phyloP scores from a whole-genome alignment of 2,329 filamentous ascomycete species.

The Penicillium sp. region DNA sequence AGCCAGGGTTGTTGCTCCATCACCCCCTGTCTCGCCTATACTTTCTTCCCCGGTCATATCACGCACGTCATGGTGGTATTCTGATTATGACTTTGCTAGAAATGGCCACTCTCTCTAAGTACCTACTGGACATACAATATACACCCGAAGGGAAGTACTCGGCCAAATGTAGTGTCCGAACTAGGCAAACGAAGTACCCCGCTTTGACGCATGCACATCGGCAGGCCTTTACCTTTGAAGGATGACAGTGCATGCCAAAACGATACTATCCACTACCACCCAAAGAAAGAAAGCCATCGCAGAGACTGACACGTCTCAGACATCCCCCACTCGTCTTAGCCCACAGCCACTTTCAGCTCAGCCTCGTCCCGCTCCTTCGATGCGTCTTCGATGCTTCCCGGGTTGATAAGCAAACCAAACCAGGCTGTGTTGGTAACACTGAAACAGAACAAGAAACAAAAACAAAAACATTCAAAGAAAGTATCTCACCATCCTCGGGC shows the following conservation, averaged over 20 bases:
- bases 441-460: slow-evolving; percentile 1
- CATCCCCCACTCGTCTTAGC: slow-evolving; percentile 9
- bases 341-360: slow-evolving; percentile 16
- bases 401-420: background rate
- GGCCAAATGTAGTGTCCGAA: background rate
- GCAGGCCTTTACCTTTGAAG: background rate
- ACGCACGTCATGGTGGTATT: background rate
- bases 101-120: background rate
- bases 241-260: background rate
- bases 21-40: background rate
- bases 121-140: background rate
- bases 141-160: background rate
- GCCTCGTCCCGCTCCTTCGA: slow-evolving; percentile 25
- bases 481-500: slow-evolving; percentile 17
- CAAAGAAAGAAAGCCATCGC: background rate
- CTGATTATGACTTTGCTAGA: background rate
- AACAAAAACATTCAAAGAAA: slow-evolving; percentile 6
- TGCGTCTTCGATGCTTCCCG: slow-evolving; percentile 30
- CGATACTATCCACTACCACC: background rate
- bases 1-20: background rate
- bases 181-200: background rate
- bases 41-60: background rate
- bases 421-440: background rate
- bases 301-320: slow-evolving; percentile 7
- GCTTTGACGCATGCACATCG: slow-evolving; percentile 1